A percentile compares a stretch with the other conserved stretches of the same genome.
These are phyloP conservation scores for Geranium brycei DNA, from an alignment of 345 rosid genomes.

Conservation along the genomic window DNA sequence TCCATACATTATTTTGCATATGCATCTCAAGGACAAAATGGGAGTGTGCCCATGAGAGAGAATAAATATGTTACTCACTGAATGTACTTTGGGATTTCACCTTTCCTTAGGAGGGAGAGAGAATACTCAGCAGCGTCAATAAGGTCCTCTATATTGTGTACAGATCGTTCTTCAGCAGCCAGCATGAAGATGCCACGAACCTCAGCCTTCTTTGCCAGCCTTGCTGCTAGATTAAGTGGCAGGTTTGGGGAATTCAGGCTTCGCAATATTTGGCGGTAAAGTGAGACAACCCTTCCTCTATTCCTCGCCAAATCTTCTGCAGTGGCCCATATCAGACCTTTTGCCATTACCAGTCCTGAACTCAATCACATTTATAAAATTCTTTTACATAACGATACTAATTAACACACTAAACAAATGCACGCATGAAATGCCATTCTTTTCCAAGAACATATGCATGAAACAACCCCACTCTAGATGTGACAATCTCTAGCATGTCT, in stretches of 20 bases:
- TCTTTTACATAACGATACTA: neutral
- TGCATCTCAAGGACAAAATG: neutral
- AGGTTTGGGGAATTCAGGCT: conserved; percentile 34
- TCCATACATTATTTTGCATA: neutral
- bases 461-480: no score
- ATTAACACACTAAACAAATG: no score
- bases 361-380: neutral
- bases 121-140: conserved; percentile 31
- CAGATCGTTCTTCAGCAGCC: conserved; percentile 31
- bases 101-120: conserved; percentile 25
- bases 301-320: conserved; percentile 28
- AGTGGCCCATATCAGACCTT: conserved; percentile 35
- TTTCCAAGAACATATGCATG: no score
- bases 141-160: conserved; percentile 35
- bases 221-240: conserved; percentile 32
- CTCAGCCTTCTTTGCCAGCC: conserved; percentile 42
- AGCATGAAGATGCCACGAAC: conserved; percentile 31
- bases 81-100: conserved; percentile 31
- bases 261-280: conserved; percentile 34
- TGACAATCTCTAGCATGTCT: no score
- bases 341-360: conserved; percentile 9
- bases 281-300: conserved; percentile 23
- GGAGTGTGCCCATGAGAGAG: neutral
- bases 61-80: conserved; percentile 10
- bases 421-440: neutral